Percentiles rank a stretch among this genome's conserved stretches.
Evolutionary conservation across 192 early-diverging fungal genomes (phyloP).

Genomic region (Chytriomyces confervae): DNA sequence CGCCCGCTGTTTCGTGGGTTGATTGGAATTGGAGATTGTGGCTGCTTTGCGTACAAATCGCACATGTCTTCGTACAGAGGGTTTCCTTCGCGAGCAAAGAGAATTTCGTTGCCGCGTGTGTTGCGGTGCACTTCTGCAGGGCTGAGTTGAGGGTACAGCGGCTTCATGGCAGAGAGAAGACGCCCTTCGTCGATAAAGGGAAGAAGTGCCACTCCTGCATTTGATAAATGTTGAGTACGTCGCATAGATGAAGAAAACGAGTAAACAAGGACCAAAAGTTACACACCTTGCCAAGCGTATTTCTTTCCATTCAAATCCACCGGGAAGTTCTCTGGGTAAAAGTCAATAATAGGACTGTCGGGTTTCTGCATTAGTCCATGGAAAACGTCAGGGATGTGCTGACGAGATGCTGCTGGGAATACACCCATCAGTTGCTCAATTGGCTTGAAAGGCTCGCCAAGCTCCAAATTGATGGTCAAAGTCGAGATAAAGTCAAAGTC

Average conservation of each 20-base stretch:
- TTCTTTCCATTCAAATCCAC: slow-evolving; percentile 99
- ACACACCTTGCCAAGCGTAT: slow-evolving; percentile 88
- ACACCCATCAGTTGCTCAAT: slow-evolving; percentile 99
- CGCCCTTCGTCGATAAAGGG: slow-evolving; percentile 95
- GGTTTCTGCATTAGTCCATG: slow-evolving; percentile 85
- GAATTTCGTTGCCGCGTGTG: slow-evolving; percentile 47
- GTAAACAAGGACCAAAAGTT: slow-evolving; percentile 11
- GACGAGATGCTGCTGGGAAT: slow-evolving; percentile 82
- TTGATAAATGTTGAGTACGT: slow-evolving; percentile 9
- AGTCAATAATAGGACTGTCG: slow-evolving; percentile 89
- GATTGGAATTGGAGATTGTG: slow-evolving; percentile 39
- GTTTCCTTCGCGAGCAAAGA: slow-evolving; percentile 44
- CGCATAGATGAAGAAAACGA: slow-evolving; percentile 6
- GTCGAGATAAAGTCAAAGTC: slow-evolving; percentile 66
- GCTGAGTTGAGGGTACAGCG: slow-evolving; percentile 47
- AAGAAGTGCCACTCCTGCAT: slow-evolving; percentile 81
- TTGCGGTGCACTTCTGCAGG: slow-evolving; percentile 55
- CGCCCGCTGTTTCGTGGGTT: slow-evolving; percentile 32
- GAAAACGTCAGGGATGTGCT: slow-evolving; percentile 81
- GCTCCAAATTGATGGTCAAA: slow-evolving; percentile 74
- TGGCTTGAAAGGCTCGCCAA: slow-evolving; percentile 88
- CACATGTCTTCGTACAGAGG: slow-evolving; percentile 52
- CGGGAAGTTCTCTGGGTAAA: slow-evolving; percentile 91
- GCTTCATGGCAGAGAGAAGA: slow-evolving; percentile 79
- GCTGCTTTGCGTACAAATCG: slow-evolving; percentile 42